Evolutionary conservation across 73 alveolate genomes (phyloP).

Genomic region (Paramecium sonneborni): DNA sequence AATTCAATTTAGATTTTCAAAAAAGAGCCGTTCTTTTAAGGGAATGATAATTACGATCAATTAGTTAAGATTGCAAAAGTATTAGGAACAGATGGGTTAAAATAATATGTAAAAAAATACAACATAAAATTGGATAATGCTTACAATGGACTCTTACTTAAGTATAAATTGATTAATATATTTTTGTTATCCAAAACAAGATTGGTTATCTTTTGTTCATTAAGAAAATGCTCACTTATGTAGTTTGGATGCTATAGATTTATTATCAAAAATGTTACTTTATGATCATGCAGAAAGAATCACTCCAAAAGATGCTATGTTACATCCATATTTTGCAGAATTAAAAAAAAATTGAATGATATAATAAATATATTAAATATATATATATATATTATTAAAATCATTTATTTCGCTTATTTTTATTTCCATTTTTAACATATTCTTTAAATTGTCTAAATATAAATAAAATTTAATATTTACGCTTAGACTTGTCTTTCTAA

Average conservation of each 20-base stretch:
- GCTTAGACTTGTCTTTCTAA: background rate
- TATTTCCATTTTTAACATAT: background rate
- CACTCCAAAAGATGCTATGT: constrained; percentile 95
- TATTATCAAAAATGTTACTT: constrained; percentile 92
- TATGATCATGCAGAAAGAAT: constrained; percentile 93
- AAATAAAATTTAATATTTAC: background rate
- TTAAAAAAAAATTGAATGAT: background rate
- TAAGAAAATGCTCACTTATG: constrained; percentile 87
- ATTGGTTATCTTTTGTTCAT: constrained; percentile 77
- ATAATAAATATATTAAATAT: background rate
- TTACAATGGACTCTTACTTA: constrained; percentile 69
- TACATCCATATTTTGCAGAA: constrained; percentile 88
- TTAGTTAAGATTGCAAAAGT: constrained; percentile 96
- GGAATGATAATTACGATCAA: constrained; percentile 97
- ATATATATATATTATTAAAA: background rate
- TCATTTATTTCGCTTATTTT: background rate
- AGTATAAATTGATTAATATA: constrained; percentile 26
- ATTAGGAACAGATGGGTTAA: constrained; percentile 89
- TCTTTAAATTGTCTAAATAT: constrained; percentile 7
- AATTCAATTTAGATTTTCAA: constrained; percentile 82
- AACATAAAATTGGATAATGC: constrained; percentile 72
- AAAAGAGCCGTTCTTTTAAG: constrained; percentile 98
- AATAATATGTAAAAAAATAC: constrained; percentile 65
- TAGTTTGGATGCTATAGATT: constrained; percentile 93
- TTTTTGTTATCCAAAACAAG: constrained; percentile 51